phyloP scores from a whole-genome alignment of 441 rosid species.

The Corymbia calophylla region DNA sequence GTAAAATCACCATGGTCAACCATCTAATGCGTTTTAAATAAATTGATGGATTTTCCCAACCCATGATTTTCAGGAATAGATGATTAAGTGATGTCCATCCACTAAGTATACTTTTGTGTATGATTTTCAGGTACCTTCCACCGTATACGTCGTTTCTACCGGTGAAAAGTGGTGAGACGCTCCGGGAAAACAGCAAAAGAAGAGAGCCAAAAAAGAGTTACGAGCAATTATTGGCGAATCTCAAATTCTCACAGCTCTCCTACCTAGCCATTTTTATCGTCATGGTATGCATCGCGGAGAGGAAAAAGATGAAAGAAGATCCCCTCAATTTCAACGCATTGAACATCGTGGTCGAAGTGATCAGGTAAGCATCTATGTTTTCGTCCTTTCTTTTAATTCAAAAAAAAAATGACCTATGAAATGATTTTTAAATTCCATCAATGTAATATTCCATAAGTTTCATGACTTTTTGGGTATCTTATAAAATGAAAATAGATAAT shows the following conservation, averaged over 20 bases:
- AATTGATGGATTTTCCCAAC: not conserved
- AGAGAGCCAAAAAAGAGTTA: not conserved
- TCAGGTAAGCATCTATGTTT: not conserved
- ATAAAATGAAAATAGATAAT: not conserved
- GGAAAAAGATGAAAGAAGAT: slow-evolving; percentile 1
- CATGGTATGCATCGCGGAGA: slow-evolving; percentile 3
- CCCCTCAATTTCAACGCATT: slow-evolving; percentile 1
- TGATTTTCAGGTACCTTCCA: not conserved
- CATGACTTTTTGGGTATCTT: not conserved
- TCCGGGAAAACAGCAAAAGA: not conserved
- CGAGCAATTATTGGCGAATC: not conserved
- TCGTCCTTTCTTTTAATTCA: not conserved
- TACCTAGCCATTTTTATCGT: not conserved
- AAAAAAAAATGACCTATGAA: not conserved
- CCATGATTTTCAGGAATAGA: not conserved
- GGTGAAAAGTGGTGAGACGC: not conserved
- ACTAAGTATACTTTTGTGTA: not conserved
- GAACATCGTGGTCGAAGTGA: not conserved
- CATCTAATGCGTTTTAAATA: not conserved
- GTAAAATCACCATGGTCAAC: not conserved
- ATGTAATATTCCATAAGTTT: not conserved
- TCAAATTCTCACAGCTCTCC: not conserved
- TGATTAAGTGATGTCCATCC: not conserved
- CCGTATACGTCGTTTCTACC: slow-evolving; percentile 1
- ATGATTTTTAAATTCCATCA: not conserved